These are phyloP conservation scores for Inga laurina DNA, from an alignment of 306 rosid species.

Conservation along the genomic window DNA sequence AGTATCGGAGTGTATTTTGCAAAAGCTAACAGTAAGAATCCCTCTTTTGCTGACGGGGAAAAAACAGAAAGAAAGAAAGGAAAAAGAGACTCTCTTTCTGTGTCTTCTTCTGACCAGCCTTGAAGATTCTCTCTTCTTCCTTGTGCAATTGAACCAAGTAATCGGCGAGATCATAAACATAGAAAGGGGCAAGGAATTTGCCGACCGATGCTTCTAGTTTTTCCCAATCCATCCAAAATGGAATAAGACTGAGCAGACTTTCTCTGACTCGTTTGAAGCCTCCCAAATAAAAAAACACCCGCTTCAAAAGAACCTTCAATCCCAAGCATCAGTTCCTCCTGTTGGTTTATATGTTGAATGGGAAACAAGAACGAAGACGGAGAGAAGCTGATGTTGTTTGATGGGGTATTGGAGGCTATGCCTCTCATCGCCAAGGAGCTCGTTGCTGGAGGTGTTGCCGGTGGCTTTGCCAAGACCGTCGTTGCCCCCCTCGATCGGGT, in stretches of 20 bases:
- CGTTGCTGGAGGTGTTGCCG: conserved; percentile 84
- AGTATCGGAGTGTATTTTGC: too few relatives aligned
- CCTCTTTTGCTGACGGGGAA: too few relatives aligned
- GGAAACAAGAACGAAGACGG: conserved; percentile 44
- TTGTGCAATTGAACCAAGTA: neutral
- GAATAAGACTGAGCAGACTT: neutral
- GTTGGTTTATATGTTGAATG: conserved; percentile 38
- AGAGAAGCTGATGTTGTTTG: conserved; percentile 35
- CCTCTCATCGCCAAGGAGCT: conserved; percentile 87
- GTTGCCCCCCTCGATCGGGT: conserved; percentile 94
- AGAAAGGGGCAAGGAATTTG: neutral
- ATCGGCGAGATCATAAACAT: neutral
- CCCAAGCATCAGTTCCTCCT: neutral
- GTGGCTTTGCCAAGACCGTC: conserved; percentile 73
- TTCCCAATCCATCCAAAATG: neutral
- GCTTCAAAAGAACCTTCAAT: neutral
- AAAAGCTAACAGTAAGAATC: too few relatives aligned
- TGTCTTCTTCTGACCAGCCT: too few relatives aligned
- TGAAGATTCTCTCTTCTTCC: neutral
- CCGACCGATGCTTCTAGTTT: neutral
- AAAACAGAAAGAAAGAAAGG: too few relatives aligned
- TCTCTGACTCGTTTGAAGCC: neutral
- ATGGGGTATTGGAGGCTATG: conserved; percentile 52
- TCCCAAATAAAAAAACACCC: neutral
- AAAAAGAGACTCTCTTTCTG: too few relatives aligned